These are phyloP conservation scores for Psilocybe cubensis DNA, from an alignment of 768 basidiomycete genomes.

Conservation along the genomic window DNA sequence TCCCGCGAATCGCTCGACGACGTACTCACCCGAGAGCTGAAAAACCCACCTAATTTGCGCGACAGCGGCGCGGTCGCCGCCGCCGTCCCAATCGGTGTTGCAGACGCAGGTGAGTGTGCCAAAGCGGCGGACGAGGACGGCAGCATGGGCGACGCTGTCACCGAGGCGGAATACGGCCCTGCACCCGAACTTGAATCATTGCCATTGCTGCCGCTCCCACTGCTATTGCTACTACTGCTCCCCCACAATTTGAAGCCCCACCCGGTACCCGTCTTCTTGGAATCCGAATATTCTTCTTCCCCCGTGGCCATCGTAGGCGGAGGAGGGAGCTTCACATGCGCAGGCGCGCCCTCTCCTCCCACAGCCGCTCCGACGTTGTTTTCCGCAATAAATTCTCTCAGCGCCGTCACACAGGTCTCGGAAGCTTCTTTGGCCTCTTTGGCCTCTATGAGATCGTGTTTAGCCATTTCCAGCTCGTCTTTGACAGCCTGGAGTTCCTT, in stretches of 20 bases:
- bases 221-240: slow-evolving; percentile 4
- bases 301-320: slow-evolving; percentile 44
- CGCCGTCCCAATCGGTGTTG: slow-evolving; percentile 32
- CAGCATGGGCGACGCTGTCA: slow-evolving; percentile 9
- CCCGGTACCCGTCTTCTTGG: slow-evolving; percentile 38
- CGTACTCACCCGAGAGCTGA: slow-evolving; percentile 58
- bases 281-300: slow-evolving; percentile 32
- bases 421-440: slow-evolving; percentile 88
- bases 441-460: slow-evolving; percentile 72
- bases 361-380: slow-evolving; percentile 60
- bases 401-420: slow-evolving; percentile 79
- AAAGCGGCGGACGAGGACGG: slow-evolving; percentile 5
- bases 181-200: too few relatives aligned
- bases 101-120: slow-evolving; percentile 18
- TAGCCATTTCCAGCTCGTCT: slow-evolving; percentile 62
- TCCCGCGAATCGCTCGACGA: slow-evolving; percentile 41
- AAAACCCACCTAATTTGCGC: slow-evolving; percentile 74
- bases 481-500: slow-evolving; percentile 61
- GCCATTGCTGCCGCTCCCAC: too few relatives aligned
- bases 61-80: slow-evolving; percentile 54
- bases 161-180: slow-evolving; percentile 14
- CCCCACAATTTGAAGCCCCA: slow-evolving; percentile 79
- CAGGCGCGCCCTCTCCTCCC: slow-evolving; percentile 8
- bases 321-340: slow-evolving; percentile 42
- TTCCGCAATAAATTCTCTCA: slow-evolving; percentile 83